Evolutionary conservation across 2,329 filamentous ascomycete species (phyloP).

Genomic region (Hymenoscyphus fructigenus): DNA sequence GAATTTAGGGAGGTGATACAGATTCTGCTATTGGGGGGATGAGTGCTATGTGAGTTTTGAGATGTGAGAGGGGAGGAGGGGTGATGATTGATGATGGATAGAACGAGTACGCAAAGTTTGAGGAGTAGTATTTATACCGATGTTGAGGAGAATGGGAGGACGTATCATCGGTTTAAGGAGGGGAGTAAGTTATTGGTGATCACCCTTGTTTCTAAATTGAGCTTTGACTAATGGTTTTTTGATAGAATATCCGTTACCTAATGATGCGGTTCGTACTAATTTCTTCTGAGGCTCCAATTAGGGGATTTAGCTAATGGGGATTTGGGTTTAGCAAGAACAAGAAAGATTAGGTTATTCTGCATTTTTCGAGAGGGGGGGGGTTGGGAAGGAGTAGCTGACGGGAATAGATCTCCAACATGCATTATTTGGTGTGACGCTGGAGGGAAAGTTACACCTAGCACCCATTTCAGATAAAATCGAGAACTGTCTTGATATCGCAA

Average conservation of each 20-base stretch:
- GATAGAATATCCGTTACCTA: constrained; percentile 24
- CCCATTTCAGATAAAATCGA: constrained; percentile 19
- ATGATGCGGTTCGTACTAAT: constrained; percentile 20
- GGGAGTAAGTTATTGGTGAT: constrained; percentile 20
- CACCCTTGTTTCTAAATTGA: not conserved
- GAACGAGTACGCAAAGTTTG: constrained; percentile 5
- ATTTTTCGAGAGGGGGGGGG: not conserved
- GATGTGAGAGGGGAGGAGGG: not conserved
- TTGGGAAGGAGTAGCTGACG: not conserved
- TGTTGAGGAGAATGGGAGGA: constrained; percentile 37
- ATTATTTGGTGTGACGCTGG: constrained; percentile 14
- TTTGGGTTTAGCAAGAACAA: constrained; percentile 3
- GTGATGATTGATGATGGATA: not conserved
- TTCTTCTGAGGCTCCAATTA: too few relatives aligned
- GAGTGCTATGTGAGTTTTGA: constrained; percentile 6
- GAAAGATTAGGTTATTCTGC: constrained; percentile 11
- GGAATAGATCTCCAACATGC: constrained; percentile 22
- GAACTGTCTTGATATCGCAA: constrained; percentile 31
- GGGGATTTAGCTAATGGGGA: not conserved
- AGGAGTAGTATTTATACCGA: constrained; percentile 28
- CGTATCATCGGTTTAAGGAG: constrained; percentile 28
- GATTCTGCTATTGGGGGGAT: constrained; percentile 11
- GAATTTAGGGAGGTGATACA: not conserved
- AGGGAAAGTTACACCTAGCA: constrained; percentile 18
- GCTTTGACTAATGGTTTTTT: not conserved